phyloP scores from a whole-genome alignment of 179 eudicot species.

The Corrigiola litoralis region DNA sequence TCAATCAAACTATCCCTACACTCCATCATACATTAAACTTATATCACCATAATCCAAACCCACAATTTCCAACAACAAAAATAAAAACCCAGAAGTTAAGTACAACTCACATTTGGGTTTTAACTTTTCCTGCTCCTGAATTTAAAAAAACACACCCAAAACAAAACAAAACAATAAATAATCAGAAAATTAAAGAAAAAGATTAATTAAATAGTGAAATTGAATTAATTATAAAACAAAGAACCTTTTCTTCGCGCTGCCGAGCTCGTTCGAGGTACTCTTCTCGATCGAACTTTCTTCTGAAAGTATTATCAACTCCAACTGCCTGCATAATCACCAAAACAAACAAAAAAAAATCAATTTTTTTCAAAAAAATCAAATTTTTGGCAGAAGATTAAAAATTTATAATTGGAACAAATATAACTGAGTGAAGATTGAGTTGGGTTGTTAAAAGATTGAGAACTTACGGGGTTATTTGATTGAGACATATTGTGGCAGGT shows the following conservation, averaged over 20 bases:
- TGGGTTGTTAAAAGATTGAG: neutral
- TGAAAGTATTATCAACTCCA: slow-evolving; percentile 89
- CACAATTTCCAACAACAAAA: neutral
- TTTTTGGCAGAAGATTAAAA: neutral
- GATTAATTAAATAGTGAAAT: neutral
- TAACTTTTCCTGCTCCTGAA: slow-evolving; percentile 49
- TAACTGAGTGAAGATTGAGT: neutral
- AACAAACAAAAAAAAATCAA: neutral
- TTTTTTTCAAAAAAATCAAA: neutral
- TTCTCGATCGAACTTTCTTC: slow-evolving; percentile 82
- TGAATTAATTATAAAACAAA: neutral
- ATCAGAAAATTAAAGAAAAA: neutral
- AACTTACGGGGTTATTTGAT: slow-evolving; percentile 45
- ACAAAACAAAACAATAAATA: neutral
- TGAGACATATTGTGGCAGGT: slow-evolving; percentile 52
- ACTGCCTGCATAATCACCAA: slow-evolving; percentile 35
- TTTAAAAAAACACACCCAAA: neutral
- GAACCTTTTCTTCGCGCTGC: slow-evolving; percentile 84
- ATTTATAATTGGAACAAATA: neutral
- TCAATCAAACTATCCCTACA: neutral
- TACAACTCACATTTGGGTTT: slow-evolving; percentile 60
- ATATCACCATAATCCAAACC: neutral
- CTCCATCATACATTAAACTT: neutral
- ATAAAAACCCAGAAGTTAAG: neutral
- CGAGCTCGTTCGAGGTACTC: slow-evolving; percentile 91